Base-by-base conservation (phyloP, 306 rosid species). In the Vigna mungo region DNA sequence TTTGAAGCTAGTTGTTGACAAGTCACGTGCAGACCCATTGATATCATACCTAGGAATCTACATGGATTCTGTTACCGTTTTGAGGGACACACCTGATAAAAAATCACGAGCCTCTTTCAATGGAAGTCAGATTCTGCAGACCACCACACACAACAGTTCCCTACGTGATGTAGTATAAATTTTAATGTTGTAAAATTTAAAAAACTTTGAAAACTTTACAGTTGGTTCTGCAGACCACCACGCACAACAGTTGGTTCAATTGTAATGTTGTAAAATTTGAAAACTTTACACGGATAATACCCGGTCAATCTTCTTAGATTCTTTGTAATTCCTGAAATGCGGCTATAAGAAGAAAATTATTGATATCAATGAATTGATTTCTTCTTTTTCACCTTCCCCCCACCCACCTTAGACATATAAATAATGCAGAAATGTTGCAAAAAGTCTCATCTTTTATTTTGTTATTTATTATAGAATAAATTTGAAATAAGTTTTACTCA, bases 11-110 rank as follows among this genome's bases (percentile, higher is more conserved):
- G 93, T 89, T 49, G 73, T 92, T 25, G 85, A 80, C 54, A 75
- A 87, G 82, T 90, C 96, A 53, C 82, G 97, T 14, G 92, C 90
- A 7, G 96, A 90, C 4, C 98, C 98, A 10, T 68, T 85, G 78
- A 84, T 91, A 79, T 86, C 92, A 37, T 82, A 82, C 78, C 63
- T 94, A 4, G 96, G 97, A 65, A 77, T 94, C 59, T 83, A 87
- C 75, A 55, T 85, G 82, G 98, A 94, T 78, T 75, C 64, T 0
- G 79, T 82, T 84, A 86, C 98, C 61, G 55, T 46, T 71, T 68
- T 77, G 74, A 78, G 83, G 4, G 63, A 77, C 63, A 23, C 53
- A 34, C 25, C 77, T 68, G 69, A 82, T 78, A 54, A 81, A 75
- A 71, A 49, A 54, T 63, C 77, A 18, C 70, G 17, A 30, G 39